A percentile compares a stretch with the other conserved stretches of the same genome.
Evolutionary conservation across 305 asterid species (phyloP).

Genomic region (Fraxinus angustifolia): DNA sequence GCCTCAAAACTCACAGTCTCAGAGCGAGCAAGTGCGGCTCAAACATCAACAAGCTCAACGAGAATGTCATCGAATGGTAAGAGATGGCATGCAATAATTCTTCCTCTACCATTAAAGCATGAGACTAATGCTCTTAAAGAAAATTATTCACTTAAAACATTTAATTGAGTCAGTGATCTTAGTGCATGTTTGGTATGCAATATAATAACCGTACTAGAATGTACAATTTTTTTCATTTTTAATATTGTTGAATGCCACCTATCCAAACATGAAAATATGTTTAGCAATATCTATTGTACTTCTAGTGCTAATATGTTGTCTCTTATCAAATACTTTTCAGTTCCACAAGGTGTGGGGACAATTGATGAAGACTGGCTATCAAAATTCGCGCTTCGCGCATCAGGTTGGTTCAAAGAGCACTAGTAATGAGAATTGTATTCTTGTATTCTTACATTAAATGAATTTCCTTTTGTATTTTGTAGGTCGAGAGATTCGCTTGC

Average conservation of each 20-base stretch:
- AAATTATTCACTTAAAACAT: neutral
- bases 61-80: slow-evolving; percentile 73
- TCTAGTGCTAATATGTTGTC: neutral
- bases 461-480: slow-evolving; percentile 4
- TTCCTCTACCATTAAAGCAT: slow-evolving; percentile 8
- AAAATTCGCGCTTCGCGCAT: slow-evolving; percentile 96
- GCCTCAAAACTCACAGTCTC: slow-evolving; percentile 38
- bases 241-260: neutral
- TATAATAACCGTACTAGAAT: neutral
- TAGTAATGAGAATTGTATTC: neutral
- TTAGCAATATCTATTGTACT: neutral
- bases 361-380: slow-evolving; percentile 96
- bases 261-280: neutral
- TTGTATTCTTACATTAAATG: neutral
- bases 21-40: slow-evolving; percentile 56
- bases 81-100: neutral
- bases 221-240: neutral
- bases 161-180: neutral
- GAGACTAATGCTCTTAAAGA: neutral
- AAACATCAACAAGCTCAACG: slow-evolving; percentile 75
- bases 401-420: slow-evolving; percentile 52
- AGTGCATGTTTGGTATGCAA: neutral
- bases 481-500: slow-evolving; percentile 99
- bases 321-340: slow-evolving; percentile 39
- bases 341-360: slow-evolving; percentile 99